phyloP scores from a whole-genome alignment of 495 filamentous ascomycete genomes.

The Tetracladium setigerum region DNA sequence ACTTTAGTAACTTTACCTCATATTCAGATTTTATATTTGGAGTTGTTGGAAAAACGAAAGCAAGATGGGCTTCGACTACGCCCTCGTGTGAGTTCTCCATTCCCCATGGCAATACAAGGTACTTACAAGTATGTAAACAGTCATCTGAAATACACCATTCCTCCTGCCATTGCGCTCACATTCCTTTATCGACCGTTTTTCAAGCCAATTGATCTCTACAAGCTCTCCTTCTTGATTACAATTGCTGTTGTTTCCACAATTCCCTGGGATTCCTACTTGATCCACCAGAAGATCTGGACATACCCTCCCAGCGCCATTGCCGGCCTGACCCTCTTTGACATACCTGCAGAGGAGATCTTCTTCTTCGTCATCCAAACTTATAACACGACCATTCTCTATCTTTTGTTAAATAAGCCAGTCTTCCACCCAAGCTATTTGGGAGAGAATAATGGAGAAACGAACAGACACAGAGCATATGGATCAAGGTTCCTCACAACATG shows the following conservation, averaged over 20 bases:
- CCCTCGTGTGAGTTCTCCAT: slow-evolving; percentile 47
- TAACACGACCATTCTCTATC: slow-evolving; percentile 56
- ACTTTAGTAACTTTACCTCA: no score
- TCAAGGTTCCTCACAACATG: slow-evolving; percentile 31
- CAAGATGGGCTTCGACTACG: slow-evolving; percentile 58
- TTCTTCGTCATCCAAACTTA: slow-evolving; percentile 75
- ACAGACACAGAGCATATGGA: slow-evolving; percentile 24
- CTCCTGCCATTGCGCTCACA: slow-evolving; percentile 49
- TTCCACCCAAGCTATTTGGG: slow-evolving; percentile 48
- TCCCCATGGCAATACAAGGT: not conserved
- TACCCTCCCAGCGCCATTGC: slow-evolving; percentile 53
- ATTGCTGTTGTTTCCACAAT: slow-evolving; percentile 54
- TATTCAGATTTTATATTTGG: no score
- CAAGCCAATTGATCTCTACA: slow-evolving; percentile 49
- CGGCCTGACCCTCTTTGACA: slow-evolving; percentile 46
- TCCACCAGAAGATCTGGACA: slow-evolving; percentile 56
- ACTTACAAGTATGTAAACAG: slow-evolving; percentile 25
- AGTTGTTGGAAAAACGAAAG: no score
- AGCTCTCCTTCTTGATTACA: slow-evolving; percentile 44
- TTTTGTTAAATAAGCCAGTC: slow-evolving; percentile 52
- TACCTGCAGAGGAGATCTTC: slow-evolving; percentile 62
- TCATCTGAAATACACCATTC: slow-evolving; percentile 62
- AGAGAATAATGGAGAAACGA: slow-evolving; percentile 18
- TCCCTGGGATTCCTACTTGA: slow-evolving; percentile 67
- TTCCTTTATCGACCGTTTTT: slow-evolving; percentile 48